phyloP scores from a whole-genome alignment of 2,329 filamentous ascomycete genomes.

The Lecanicillium sp. region DNA sequence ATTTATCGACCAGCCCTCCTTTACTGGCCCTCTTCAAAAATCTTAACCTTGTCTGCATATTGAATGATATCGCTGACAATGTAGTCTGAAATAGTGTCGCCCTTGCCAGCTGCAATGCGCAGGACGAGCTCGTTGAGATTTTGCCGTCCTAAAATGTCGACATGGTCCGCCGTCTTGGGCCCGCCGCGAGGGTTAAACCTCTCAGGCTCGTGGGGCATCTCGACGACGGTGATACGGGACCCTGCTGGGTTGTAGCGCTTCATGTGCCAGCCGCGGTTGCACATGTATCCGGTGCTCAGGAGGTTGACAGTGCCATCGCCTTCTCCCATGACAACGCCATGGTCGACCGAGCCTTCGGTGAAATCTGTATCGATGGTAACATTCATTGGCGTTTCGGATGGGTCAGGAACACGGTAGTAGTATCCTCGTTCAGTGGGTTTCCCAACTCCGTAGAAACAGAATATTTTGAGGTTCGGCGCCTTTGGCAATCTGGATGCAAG shows the following conservation, averaged over 20 bases:
- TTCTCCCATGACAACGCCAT: conserved; percentile 90
- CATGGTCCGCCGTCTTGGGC: conserved; percentile 76
- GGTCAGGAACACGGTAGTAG: conserved; percentile 72
- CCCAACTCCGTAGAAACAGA: conserved; percentile 93
- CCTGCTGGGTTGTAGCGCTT: conserved; percentile 89
- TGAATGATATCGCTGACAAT: conserved; percentile 75
- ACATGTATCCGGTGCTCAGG: conserved; percentile 94
- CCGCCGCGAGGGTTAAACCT: conserved; percentile 76
- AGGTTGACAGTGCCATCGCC: conserved; percentile 94
- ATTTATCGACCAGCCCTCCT: neutral
- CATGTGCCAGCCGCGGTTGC: conserved; percentile 87
- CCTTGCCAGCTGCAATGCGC: conserved; percentile 77
- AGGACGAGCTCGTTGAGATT: conserved; percentile 88
- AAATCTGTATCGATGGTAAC: conserved; percentile 66
- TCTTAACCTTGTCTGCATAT: conserved; percentile 77
- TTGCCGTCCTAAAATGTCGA: conserved; percentile 87
- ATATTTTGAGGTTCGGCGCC: conserved; percentile 87
- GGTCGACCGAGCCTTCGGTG: conserved; percentile 61
- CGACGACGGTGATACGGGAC: conserved; percentile 73
- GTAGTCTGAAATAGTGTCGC: conserved; percentile 69
- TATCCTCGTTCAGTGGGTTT: conserved; percentile 92
- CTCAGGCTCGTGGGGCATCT: conserved; percentile 97
- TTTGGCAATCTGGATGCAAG: conserved; percentile 81
- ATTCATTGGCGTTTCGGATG: conserved; percentile 61
- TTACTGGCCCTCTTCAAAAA: conserved; percentile 57